Base-by-base conservation (phyloP, 345 rosid genomes). In the Rhizophora apiculata region DNA sequence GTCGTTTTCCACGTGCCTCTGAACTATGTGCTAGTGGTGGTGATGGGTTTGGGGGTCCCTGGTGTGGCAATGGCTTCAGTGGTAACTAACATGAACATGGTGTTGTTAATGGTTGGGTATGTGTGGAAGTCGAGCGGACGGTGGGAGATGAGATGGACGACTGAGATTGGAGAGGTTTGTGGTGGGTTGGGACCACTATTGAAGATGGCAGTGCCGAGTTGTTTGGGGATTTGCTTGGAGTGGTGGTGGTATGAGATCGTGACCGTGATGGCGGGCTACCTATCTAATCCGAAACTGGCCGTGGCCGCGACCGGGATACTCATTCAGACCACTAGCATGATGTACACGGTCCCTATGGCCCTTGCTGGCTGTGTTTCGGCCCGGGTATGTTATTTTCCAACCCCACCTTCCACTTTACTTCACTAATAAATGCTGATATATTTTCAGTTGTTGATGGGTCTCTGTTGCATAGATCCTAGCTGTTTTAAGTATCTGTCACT, bases 201-300 rank as follows among this genome's bases (percentile, higher is more conserved):
- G 93, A 83, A 67, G 73, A 76, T 94, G 86, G 97, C 99, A 30
- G 83, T 94, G 68, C 99, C 99, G 19, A 94, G 99, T 57, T 94
- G 99, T 75, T 74, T 89, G 54, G 96, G 96, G 77, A 94, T 94
- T 61, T 95, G 99, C 82, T 78, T 92, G 69, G 99, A 95, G 85
- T 95, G 99, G 99, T 95, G 97, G 99, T 92, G 99, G 99, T 95
- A 95, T 48, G 97, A 95, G 91, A 90, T 95, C 16, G 91, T 95
- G 82, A 95, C 76, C 3, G 82, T 95, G 27, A 67, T 95, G 83
- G 92, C 96, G 4, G 99, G 99, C 19, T 92, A 95, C 80, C 74
- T 95, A 79, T 85, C 86, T n/a, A 81, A 92, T 55, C 99, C 99
- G 5, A 92, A 86, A 2, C 69, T 83, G 18, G 85, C 96, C 6